Evolutionary conservation across 192 early-diverging fungal species (phyloP), one percentile per base, ranked within the genome.

Genomic region (Chytriomyces confervae): DNA sequence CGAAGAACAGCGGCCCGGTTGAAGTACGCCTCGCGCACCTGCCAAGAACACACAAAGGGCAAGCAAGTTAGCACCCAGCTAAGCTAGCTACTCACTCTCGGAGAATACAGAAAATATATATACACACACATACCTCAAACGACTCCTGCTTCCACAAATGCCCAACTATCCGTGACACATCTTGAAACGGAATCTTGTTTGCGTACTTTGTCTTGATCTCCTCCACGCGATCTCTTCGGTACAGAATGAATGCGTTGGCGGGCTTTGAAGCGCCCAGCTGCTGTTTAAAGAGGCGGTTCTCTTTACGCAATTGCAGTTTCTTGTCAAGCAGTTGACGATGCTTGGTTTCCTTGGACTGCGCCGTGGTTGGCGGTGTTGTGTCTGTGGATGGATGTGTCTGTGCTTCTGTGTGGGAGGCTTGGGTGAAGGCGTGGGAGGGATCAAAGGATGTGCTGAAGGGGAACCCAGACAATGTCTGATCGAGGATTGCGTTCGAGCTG

Each of bases 191-290:
- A 29, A 36, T 13, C 16, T 13, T 48, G 29, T 24, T 8, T 45
- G 8, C 7, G 24, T 48, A 47, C 66, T 48, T 68, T 68, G 10
- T 13, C 8, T 11, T 27, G 16, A 68, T 36, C 5, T 68, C 13
- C 13, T 29, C 13, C 44, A 45, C 66, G 11, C 66, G 46, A 47
- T 68, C 66, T 29, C 66, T 27, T 13, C 66, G 66, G 46, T 47
- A 68, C 9, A 68, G 46, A 9, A 68, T 47, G 66, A 68, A 68
- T 45, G 66, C 66, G 46, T 68, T 68, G 46, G 66, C 43, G 8
- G 46, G 29, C 27, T 47, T 68, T 8, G 66, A 10, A 45, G 47
- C 13, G 20, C 53, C 53, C 20, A 18, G 53, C 53, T 11, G 13
- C 20, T 57, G 53, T 57, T 36, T 36, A 36, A 36, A 36, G 29